Evolutionary conservation across 116 monocot genomes (phyloP), one percentile per base, ranked within the genome.

Genomic region (Phalaenopsis hybrid): DNA sequence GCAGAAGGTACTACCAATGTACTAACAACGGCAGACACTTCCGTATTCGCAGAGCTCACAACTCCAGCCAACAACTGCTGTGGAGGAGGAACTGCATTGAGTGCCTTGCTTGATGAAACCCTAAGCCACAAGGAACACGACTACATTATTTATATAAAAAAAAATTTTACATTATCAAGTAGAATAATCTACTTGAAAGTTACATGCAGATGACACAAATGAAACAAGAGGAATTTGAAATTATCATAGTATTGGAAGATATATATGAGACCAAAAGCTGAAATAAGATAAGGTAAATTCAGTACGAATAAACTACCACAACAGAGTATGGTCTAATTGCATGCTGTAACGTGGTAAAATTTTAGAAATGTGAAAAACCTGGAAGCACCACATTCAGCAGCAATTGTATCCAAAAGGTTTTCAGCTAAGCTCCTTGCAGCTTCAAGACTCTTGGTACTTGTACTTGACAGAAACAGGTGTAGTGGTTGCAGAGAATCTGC

Each of bases 321-420:
- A 28, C 28, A 28, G 21, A 63, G 15, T 37, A 41, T 72, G 6
- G 63, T 63, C 25, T 72, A 6, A 13, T 33, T 41, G 72, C 37
- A 72, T 72, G 37, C 34, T 67, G 72, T 72, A 16, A 72, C 10
- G 4, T 72, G 33, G 41, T 1, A 34, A 67, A 67, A 28, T 28
- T 28, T 41, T n/a, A 44, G 46, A 75, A 51, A 49, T 1, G 18
- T n/a, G 48, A 41, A 90, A 57, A 81, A 95, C 99, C 99, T 93
- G 48, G 93, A 91, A 79, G 82, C 84, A 86, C 93, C 89, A 83
- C 93, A 95, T 93, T 95, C 99, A 34, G 82, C 79, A 82, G 82
- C 89, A 82, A 99, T 93, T 77, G 99, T 99, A 81, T 93, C 92
- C 58, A 99, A 65, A 79, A 99, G 99, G 73, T 99, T 95, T 86